These are phyloP conservation scores for Lepiota subincarnata DNA, from an alignment of 768 basidiomycete species.

Conservation along the genomic window DNA sequence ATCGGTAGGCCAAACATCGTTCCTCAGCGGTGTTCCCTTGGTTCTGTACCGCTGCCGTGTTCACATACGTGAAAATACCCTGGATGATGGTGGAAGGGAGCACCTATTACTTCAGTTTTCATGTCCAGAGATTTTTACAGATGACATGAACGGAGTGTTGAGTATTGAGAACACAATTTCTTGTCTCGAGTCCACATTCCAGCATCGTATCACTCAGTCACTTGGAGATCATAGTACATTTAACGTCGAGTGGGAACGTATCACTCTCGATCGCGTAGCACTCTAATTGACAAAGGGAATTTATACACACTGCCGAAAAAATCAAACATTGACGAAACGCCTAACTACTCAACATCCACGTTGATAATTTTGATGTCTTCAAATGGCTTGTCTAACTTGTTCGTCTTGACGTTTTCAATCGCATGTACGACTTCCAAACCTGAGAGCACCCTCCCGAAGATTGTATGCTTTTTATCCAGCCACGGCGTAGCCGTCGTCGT, in stretches of 20 bases:
- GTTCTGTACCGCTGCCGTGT: conserved; percentile 14
- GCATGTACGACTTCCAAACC: conserved; percentile 88
- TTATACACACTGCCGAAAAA: neutral
- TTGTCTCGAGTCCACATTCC: conserved; percentile 3
- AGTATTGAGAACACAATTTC: neutral
- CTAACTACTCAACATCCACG: conserved; percentile 61
- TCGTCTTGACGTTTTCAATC: conserved; percentile 88
- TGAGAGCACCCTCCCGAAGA: conserved; percentile 85
- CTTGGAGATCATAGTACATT: neutral
- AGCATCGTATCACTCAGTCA: neutral
- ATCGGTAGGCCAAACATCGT: conserved; percentile 24
- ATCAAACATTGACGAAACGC: neutral
- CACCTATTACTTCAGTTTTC: conserved; percentile 13
- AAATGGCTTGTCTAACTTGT: conserved; percentile 83
- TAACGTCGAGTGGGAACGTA: neutral
- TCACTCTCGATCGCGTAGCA: conserved; percentile 9
- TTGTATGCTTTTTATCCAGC: conserved; percentile 89
- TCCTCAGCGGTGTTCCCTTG: conserved; percentile 43
- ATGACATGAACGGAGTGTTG: neutral
- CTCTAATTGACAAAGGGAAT: neutral
- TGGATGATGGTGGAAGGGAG: conserved; percentile 15
- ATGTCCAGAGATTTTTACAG: conserved; percentile 1
- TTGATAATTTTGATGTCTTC: conserved; percentile 93
- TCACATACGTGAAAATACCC: conserved; percentile 43
- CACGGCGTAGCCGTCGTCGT: conserved; percentile 93